Evolutionary conservation across 495 filamentous ascomycete species (phyloP), one percentile per base, ranked within the genome.

Genomic region (Neurospora sp.): DNA sequence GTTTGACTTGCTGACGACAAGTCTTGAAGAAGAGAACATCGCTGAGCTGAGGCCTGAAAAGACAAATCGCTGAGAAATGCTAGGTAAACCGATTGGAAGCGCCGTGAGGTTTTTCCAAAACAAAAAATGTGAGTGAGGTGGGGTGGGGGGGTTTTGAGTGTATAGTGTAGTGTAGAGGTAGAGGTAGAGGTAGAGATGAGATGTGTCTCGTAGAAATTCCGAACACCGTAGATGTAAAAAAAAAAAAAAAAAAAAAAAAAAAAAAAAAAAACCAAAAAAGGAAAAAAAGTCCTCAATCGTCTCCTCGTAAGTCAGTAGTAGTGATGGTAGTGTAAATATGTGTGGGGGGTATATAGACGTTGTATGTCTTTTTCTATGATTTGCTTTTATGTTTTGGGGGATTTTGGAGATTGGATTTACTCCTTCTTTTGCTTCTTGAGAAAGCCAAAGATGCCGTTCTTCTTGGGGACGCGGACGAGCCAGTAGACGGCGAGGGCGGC

Each of bases 401-500:
- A 22, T 27, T 27, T 27, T 27, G 1, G 22, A 27, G 22, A 27
- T 27, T 27, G 22, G 1, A 27, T 70, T 68, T 77, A 76, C 44
- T 79, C 69, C 76, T 79, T 76, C 78, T 79, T 79, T 53, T 74
- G 68, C 75, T 75, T 79, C 8, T 74, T 79, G 46, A 79, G 70
- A 16, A 68, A 39, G 70, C 41, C 53, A n/a, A 59, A 37, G 18
- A 59, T 59, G 18, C 40, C 35, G 77, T 82, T 82, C 46, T 82
- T 88, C 86, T 94, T 94, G 18, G 92, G 92, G 70, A 97, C 91
- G 7, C 94, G 84, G 8, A 88, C 86, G 70, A 94, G 79, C 91
- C 91, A 97, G 81, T 97, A 97, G 20, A 97, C 78, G 53, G 86
- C 83, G 22, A 95, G 78, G 0, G 93, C 93, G 31, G 80, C 90